A percentile compares a stretch with the other conserved stretches of the same genome.
Evolutionary conservation across 305 asterid genomes (phyloP).

Genomic region (Rubia balearica): DNA sequence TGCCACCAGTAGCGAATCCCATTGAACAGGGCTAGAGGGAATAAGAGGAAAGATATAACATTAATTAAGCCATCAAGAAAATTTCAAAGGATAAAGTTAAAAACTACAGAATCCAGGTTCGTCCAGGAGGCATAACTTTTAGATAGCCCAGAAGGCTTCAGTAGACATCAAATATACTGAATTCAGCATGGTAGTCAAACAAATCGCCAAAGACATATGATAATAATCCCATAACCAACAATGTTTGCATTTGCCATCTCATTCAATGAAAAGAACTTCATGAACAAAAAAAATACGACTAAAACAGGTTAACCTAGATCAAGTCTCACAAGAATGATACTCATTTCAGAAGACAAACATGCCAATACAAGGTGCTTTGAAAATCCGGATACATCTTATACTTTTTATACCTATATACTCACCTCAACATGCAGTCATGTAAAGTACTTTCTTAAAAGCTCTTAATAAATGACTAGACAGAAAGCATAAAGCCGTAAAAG

Average conservation of each 20-base stretch:
- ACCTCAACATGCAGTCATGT: background rate
- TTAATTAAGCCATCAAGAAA: background rate
- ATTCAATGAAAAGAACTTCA: background rate
- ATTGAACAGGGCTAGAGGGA: conserved; percentile 86
- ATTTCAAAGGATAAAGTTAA: background rate
- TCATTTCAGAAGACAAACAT: background rate
- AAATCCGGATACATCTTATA: background rate
- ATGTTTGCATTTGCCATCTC: conserved; percentile 3
- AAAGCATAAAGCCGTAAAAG: conserved; percentile 1
- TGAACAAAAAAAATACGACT: background rate
- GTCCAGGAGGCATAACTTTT: conserved; percentile 3
- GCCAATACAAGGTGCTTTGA: background rate
- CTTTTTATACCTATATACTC: background rate
- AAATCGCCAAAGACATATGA: background rate
- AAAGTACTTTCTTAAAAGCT: background rate
- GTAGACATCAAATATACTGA: background rate
- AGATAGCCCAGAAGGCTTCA: background rate
- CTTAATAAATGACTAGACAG: background rate
- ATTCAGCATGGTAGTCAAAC: background rate
- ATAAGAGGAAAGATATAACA: conserved; percentile 1
- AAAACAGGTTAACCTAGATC: background rate
- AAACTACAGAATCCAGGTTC: background rate
- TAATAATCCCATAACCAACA: background rate
- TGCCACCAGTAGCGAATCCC: conserved; percentile 99
- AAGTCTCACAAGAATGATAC: background rate